Evolutionary conservation across 768 basidiomycete genomes (phyloP).

Genomic region (Austroboletus festivus): DNA sequence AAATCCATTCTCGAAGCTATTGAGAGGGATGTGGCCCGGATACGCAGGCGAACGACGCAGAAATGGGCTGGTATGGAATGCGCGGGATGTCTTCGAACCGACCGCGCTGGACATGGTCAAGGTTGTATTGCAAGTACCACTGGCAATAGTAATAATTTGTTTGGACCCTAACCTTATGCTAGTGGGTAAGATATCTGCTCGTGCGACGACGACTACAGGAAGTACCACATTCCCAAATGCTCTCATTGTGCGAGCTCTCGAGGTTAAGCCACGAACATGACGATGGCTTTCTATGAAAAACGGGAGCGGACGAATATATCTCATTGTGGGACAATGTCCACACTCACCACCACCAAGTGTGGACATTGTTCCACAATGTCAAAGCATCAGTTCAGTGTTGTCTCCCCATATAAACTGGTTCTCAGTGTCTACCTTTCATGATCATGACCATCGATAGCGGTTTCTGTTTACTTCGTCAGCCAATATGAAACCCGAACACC

Average conservation of each 20-base stretch:
- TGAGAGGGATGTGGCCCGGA: constrained; percentile 79
- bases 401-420: constrained; percentile 17
- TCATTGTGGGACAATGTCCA: constrained; percentile 18
- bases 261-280: too few relatives aligned
- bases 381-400: constrained; percentile 23
- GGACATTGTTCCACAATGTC: constrained; percentile 21
- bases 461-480: neutral
- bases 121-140: too few relatives aligned
- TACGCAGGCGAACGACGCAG: constrained; percentile 48
- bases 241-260: too few relatives aligned
- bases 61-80: constrained; percentile 10
- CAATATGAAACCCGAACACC: constrained; percentile 10
- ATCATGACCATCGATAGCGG: constrained; percentile 5
- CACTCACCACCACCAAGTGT: constrained; percentile 17
- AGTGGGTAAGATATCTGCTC: too few relatives aligned
- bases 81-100: constrained; percentile 11
- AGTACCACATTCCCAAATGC: too few relatives aligned
- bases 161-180: too few relatives aligned
- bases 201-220: too few relatives aligned
- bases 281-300: too few relatives aligned
- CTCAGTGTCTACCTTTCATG: neutral
- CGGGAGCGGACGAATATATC: constrained; percentile 13
- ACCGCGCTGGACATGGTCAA: too few relatives aligned
- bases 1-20: constrained; percentile 77
- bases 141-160: too few relatives aligned